Evolutionary conservation across 495 filamentous ascomycete species (phyloP).

Genomic region (Aspergillus funiculosus): DNA sequence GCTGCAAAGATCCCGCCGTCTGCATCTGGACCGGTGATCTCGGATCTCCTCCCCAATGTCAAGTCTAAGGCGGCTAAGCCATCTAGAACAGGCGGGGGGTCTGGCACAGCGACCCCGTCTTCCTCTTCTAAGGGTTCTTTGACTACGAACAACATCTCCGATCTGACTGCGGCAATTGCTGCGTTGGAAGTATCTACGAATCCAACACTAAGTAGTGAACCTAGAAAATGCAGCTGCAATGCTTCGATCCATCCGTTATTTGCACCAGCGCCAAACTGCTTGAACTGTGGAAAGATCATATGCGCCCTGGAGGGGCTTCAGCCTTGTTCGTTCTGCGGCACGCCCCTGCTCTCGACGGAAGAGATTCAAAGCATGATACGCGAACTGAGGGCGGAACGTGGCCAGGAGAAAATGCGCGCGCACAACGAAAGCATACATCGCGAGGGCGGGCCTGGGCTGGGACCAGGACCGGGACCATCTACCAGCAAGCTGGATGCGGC

Average conservation of each 20-base stretch:
- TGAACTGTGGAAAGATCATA: constrained; percentile 92
- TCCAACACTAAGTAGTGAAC: constrained; percentile 53
- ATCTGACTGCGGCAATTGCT: constrained; percentile 89
- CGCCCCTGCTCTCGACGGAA: constrained; percentile 59
- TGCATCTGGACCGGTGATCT: constrained; percentile 68
- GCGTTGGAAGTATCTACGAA: constrained; percentile 85
- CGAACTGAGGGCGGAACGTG: constrained; percentile 79
- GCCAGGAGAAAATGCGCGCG: constrained; percentile 72
- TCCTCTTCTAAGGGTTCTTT: constrained; percentile 25
- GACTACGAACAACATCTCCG: constrained; percentile 62
- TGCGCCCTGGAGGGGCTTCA: constrained; percentile 92
- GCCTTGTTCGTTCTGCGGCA: constrained; percentile 86
- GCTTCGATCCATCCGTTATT: constrained; percentile 80
- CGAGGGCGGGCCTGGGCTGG: constrained; percentile 33
- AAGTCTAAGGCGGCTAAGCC: constrained; percentile 53
- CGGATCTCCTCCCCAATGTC: constrained; percentile 62
- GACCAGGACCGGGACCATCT: constrained; percentile 39
- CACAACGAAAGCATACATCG: constrained; percentile 69
- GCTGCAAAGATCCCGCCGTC: constrained; percentile 57
- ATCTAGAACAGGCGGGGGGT: constrained; percentile 37
- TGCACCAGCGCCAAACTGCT: constrained; percentile 82
- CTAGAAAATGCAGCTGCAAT: constrained; percentile 75
- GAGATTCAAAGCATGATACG: constrained; percentile 82
- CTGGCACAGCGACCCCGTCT: background rate
- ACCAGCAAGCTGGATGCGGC: constrained; percentile 38